These are phyloP conservation scores for Rhododendron molle DNA, from an alignment of 148 eudicot species.

Conservation along the genomic window DNA sequence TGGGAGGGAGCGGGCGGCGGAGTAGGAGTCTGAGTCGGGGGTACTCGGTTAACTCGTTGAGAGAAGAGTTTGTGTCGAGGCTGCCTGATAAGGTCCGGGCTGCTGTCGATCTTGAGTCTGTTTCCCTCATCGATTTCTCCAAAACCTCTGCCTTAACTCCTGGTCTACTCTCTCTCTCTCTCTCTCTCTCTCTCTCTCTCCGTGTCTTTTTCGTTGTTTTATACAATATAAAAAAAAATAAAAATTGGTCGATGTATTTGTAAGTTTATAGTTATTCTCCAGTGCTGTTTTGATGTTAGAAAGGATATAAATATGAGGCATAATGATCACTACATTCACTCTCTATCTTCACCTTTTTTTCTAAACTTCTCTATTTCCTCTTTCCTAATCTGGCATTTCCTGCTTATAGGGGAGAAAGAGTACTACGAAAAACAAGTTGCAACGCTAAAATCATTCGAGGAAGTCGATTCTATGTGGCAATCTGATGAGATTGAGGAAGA, in stretches of 20 bases:
- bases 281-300: neutral
- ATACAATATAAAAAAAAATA: no score
- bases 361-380: neutral
- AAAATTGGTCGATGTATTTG: no score
- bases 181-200: neutral
- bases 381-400: neutral
- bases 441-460: slow-evolving; percentile 74
- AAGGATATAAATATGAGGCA: neutral
- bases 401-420: slow-evolving; percentile 61
- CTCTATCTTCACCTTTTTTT: neutral
- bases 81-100: slow-evolving; percentile 64
- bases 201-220: no score
- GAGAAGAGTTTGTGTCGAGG: slow-evolving; percentile 49
- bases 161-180: slow-evolving; percentile 33
- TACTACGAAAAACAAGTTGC: slow-evolving; percentile 79
- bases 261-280: no score
- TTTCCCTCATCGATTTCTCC: slow-evolving; percentile 40
- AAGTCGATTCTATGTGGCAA: slow-evolving; percentile 50
- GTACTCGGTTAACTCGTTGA: slow-evolving; percentile 61
- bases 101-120: slow-evolving; percentile 49
- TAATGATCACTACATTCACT: neutral
- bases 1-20: slow-evolving; percentile 25
- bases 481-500: slow-evolving; percentile 45
- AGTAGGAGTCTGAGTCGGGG: slow-evolving; percentile 35
- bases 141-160: slow-evolving; percentile 31